Evolutionary conservation across 345 rosid genomes (phyloP), one percentile per base, ranked within the genome.

Genomic region (Chamaenerion angustifolium): DNA sequence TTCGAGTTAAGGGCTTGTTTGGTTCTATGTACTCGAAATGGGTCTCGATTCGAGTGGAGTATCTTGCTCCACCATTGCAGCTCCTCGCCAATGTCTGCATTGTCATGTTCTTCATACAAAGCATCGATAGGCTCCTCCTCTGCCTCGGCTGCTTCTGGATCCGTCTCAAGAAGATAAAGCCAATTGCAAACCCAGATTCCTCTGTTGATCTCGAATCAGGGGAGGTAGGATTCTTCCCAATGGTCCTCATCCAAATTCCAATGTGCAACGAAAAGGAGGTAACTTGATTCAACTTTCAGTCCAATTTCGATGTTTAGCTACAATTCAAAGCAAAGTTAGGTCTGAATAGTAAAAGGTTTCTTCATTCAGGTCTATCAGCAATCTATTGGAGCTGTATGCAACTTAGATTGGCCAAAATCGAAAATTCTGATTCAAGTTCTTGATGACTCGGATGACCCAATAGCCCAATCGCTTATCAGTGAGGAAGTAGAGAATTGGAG

Each of bases 211-310:
- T 76, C 19, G 98, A 90, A 62, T 68, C 85, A 19, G 95, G 97
- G 8, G 71, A 71, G 17, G 23, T 56, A 12, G 90, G 92, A n/a
- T 69, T 48, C 64, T 83, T 79, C 64, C 98, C 98, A 1, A 83
- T 81, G 95, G 92, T 90, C 41, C 92, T 90, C 25, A 81, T 90
- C 43, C 98, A 90, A 73, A 86, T 90, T 62, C 98, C 98, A 43
- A 90, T 90, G 98, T 86, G 98, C 42, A 90, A 90, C 23, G 98
- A 90, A 52, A 83, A 71, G 60, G 98, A 90, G 95, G 98, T 85
- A 59, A 23, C 27, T 23, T 23, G 2, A 23, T 23, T 23, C 5
- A 5, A 23, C 2, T 23, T 23, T 23, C 27, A 5, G 27, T 23
- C 5, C 27, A 23, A 23, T 23, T 23, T 23, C 5, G 27, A 23